phyloP scores from a whole-genome alignment of 495 filamentous ascomycete genomes.

The Polyplosphaeria fusca region DNA sequence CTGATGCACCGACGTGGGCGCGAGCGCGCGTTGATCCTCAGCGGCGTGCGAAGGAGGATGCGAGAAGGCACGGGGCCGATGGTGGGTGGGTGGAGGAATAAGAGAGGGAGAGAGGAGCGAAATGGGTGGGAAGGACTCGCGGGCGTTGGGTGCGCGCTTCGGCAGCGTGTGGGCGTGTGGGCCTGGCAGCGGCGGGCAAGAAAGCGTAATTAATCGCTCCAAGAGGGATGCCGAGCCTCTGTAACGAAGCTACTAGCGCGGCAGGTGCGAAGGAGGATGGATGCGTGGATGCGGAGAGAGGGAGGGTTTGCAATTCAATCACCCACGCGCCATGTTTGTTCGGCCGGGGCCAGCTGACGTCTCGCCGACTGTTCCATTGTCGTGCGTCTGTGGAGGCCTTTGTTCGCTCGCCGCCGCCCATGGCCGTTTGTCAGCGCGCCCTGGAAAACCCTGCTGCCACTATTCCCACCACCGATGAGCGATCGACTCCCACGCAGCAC shows the following conservation, averaged over 20 bases:
- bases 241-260: slow-evolving; percentile 2
- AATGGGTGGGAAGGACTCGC: background rate
- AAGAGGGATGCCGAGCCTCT: slow-evolving; percentile 3
- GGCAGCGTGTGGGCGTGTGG: background rate
- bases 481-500: too few relatives aligned
- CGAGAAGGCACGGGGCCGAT: background rate
- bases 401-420: too few relatives aligned
- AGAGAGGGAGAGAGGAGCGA: background rate
- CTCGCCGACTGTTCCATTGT: too few relatives aligned
- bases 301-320: background rate
- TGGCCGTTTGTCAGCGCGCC: too few relatives aligned
- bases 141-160: background rate
- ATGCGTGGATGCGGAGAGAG: background rate
- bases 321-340: too few relatives aligned
- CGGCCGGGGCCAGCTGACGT: too few relatives aligned
- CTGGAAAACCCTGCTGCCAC: too few relatives aligned
- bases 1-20: too few relatives aligned
- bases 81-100: background rate
- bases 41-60: too few relatives aligned
- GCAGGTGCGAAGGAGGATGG: slow-evolving; percentile 1
- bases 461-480: too few relatives aligned
- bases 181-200: background rate
- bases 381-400: too few relatives aligned
- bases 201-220: background rate
- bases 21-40: too few relatives aligned